Evolutionary conservation across 148 eudicot genomes (phyloP), one percentile per base, ranked within the genome.

Genomic region (Chenopodium album): DNA sequence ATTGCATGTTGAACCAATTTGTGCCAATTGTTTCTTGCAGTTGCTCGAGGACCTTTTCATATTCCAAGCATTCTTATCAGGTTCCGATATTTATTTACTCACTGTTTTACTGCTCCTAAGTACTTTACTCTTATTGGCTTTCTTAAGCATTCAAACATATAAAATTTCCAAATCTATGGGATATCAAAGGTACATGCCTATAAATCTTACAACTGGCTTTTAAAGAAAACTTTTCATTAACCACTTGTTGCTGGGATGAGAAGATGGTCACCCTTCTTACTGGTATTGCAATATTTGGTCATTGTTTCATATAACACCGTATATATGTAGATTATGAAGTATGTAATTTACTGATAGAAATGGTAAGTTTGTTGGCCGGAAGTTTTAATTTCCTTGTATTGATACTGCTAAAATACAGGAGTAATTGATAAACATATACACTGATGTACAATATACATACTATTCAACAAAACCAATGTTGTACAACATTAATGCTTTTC

Each of bases 11-110:
- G 54, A 17, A 46, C 10, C 22, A 23, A 71, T 6, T n/a, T 63
- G 10, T 28, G n/a, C 10, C 32, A 14, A 8, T 80, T 76, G 64
- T 71, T 76, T 62, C 47, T 1, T 76, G 86, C 72, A 84, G 86
- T 48, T 79, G 56, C 56, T 72, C 31, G 29, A 28, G 67, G 56
- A 59, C 20, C 7, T 26, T 31, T 3, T 34, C 75, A 12, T 28
- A 70, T 71, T 70, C 48, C 44, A 59, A 54, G 22, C 66, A 62
- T 62, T 62, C 34, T 13, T 59, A 37, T 62, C 77, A 48, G 77
- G 78, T 65, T 84, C 46, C 67, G 0, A 69, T 46, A 69, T 6
- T 47, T 54, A 19, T 17, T 69, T 7, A 47, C 48, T 64, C 66
- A 54, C 37, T 67, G 69, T 2, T 46, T 68, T 62, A 54, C 60